Evolutionary conservation across 2,329 filamentous ascomycete species (phyloP).

Genomic region (Aurifilum marmelostoma): DNA sequence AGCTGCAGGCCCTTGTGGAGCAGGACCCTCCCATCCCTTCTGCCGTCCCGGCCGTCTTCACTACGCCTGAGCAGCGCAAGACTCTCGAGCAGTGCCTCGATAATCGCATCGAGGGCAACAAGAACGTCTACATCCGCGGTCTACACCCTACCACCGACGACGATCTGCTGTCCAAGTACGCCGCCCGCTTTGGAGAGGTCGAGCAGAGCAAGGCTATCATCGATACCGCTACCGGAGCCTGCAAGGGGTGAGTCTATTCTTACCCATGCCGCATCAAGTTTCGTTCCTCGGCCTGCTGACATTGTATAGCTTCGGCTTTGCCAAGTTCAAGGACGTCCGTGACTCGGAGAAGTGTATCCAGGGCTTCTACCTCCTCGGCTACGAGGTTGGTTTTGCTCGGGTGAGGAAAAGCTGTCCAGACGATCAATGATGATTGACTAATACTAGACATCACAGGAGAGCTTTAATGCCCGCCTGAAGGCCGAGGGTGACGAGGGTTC

Average conservation of each 20-base stretch:
- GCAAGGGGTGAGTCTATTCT: constrained; percentile 77
- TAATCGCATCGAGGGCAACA: constrained; percentile 88
- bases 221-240: constrained; percentile 87
- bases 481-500: constrained; percentile 87
- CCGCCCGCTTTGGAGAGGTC: constrained; percentile 86
- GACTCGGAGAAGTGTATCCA: constrained; percentile 96
- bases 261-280: neutral
- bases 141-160: constrained; percentile 95
- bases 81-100: constrained; percentile 92
- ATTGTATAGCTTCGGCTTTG: constrained; percentile 82
- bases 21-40: constrained; percentile 82
- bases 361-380: constrained; percentile 90
- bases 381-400: constrained; percentile 95
- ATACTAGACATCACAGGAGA: constrained; percentile 64
- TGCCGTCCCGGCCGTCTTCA: constrained; percentile 88
- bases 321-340: constrained; percentile 86
- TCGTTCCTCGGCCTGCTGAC: constrained; percentile 36
- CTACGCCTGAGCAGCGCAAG: constrained; percentile 82
- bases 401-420: constrained; percentile 52
- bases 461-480: constrained; percentile 97
- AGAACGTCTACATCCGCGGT: constrained; percentile 97
- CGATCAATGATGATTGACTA: neutral
- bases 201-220: constrained; percentile 99
- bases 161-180: constrained; percentile 80
- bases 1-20: constrained; percentile 67